Conservation (phyloP, 768 basidiomycete species). For the Auricularia auricula-judae region DNA sequence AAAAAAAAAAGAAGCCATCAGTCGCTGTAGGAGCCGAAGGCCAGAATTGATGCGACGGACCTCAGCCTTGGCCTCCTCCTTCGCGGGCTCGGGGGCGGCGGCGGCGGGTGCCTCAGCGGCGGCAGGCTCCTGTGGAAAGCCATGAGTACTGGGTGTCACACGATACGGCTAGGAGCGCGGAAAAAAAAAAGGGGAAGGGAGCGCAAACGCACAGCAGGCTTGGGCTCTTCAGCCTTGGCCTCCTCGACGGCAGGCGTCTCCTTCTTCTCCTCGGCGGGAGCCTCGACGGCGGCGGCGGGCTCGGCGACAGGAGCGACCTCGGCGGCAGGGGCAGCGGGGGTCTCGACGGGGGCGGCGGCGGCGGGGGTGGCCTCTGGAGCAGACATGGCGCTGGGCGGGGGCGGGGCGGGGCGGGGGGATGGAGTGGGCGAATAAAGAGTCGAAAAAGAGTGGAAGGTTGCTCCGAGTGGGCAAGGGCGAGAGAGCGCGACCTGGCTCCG, state of each 20-base stretch:
- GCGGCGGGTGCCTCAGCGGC: background rate
- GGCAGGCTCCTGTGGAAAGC: background rate
- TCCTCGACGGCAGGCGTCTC: background rate
- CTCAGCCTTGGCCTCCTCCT: background rate
- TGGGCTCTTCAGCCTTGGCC: background rate
- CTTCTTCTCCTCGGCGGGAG: constrained; percentile 1
- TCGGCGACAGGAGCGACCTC: constrained; percentile 6
- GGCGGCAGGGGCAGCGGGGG: constrained; percentile 8
- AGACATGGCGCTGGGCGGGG: constrained; percentile 62
- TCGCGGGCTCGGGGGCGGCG: background rate
- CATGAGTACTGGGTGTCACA: too few species aligned
- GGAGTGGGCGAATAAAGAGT: constrained; percentile 28
- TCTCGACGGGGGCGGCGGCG: constrained; percentile 6
- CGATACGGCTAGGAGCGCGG: background rate
- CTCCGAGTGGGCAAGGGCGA: constrained; percentile 28
- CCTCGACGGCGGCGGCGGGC: constrained; percentile 3
- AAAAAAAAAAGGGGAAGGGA: background rate
- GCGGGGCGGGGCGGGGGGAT: constrained; percentile 30
- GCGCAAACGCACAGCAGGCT: background rate
- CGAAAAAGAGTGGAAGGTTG: constrained; percentile 7
- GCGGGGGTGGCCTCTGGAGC: constrained; percentile 15
- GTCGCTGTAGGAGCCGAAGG: background rate
- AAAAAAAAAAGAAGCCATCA: background rate
- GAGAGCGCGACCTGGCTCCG: constrained; percentile 21
- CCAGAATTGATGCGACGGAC: background rate